Base-by-base conservation (phyloP, 306 rosid genomes). In the Dalbergia cochinchinensis region DNA sequence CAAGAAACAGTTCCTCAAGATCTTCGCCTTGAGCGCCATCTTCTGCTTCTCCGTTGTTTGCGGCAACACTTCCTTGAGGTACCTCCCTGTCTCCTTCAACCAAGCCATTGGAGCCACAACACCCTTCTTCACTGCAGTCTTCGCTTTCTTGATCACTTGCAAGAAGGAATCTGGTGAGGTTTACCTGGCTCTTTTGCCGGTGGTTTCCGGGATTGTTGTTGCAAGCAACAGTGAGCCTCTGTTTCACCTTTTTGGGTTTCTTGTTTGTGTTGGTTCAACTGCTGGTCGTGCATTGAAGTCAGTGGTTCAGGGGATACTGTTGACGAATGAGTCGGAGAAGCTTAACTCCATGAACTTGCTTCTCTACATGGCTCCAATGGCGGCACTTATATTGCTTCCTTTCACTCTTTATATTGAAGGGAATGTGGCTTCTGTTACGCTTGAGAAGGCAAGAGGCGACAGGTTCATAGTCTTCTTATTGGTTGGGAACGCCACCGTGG, bases 81-180 rank as follows among this genome's bases (percentile, higher is more conserved):
- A 94, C 87, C 84, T 94, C 18, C 99, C 97, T 0, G 88, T 94
- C 5, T 94, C 99, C 1, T 92, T 94, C 57, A 94, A 94, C 83
- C 99, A 94, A 48, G 99, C 99, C 0, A 88, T 94, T 65, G 97
- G 99, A 11, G 99, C 99, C 0, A 94, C 99, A 0, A 93, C 97
- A 0, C 99, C 99, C 0, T 54, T 54, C 26, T 54, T 54, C 60
- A 54, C 60, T 8, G 60, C 60, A 6, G 16, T 54, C 60, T 54
- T 54, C 60, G 60, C 60, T 16, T 54, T 54, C 60, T 16, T 54
- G 22, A 54, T 54, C 20, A 54, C 60, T 16, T 54, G 60, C 60
- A 54, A 54, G 60, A 54, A 54, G 60, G 60, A 54, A 54, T 54
- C 60, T 8, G 60, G 60, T 18, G 60, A 54, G 60, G 60, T 54